Evolutionary conservation across 768 basidiomycete species (phyloP).

Genomic region (Epithele typhae): DNA sequence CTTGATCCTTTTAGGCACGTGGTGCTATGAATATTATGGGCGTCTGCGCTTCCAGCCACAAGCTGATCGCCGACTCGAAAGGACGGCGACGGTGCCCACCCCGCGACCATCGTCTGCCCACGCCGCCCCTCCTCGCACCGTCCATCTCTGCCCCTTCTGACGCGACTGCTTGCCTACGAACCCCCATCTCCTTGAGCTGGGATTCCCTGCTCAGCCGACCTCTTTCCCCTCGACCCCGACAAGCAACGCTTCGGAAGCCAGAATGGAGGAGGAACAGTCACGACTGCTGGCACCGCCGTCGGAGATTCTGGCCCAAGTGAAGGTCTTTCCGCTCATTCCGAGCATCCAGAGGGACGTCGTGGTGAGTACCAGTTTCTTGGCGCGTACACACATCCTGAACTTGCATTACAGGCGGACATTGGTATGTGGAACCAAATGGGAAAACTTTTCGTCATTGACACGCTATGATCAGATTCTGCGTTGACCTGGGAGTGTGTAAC

Average conservation of each 20-base stretch:
- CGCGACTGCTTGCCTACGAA: neutral
- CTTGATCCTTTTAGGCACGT: too few species aligned
- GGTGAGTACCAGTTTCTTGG: conserved; percentile 36
- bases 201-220: too few species aligned
- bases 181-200: too few species aligned
- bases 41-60: too few species aligned
- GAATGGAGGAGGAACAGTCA: conserved; percentile 21
- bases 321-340: conserved; percentile 80
- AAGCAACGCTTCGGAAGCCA: too few species aligned
- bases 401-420: conserved; percentile 24
- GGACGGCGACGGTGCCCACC: too few species aligned
- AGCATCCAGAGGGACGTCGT: conserved; percentile 64
- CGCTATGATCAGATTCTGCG: conserved; percentile 48
- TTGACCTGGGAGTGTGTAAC: conserved; percentile 74
- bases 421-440: conserved; percentile 8
- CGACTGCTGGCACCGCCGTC: conserved; percentile 44
- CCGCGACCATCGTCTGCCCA: neutral
- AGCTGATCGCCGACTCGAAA: too few species aligned
- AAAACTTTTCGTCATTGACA: neutral
- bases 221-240: too few species aligned
- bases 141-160: neutral
- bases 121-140: too few species aligned
- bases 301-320: conserved; percentile 56
- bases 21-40: too few species aligned
- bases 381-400: neutral